Evolutionary conservation across 129 eudicot species (phyloP), one percentile per base, ranked within the genome.

Genomic region (Deinandra increscens): DNA sequence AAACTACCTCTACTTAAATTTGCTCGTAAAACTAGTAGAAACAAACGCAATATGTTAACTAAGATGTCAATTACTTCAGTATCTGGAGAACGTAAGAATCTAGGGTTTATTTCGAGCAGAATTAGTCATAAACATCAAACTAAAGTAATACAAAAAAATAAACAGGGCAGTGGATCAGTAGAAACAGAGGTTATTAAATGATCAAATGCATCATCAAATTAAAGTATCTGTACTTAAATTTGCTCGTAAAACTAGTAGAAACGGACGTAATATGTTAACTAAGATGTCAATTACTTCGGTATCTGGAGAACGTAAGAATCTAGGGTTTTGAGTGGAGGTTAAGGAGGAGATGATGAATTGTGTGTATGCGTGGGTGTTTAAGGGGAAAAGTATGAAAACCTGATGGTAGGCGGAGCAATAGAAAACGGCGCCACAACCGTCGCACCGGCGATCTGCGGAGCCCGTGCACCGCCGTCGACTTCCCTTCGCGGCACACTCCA

Each of bases 401-500:
- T 88, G 93, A 79, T 91, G 96, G 75, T 87, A 70, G 62, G 82
- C 63, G 60, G 96, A 88, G 80, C 97, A 91, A 65, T 91, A 84
- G 14, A 83, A 76, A 22, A 91, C 96, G 67, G 81, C 91, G 3
- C 68, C 84, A 72, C 97, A 91, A 36, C 93, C 80, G 36, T 67
- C 80, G 64, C 98, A 88, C 22, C 84, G 88, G 70, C 89, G 83
- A 15, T 76, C 73, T 12, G 96, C 70, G 7, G 86, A 64, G 39
- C 89, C 96, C 59, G 73, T 31, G 37, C 75, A 54, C 79, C 86
- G 88, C 44, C 80, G 96, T 18, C 66, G 75, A 46, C 87, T 78
- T 56, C 91, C 91, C 53, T 71, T 82, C 8, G 80, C 96, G 81
- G 96, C 95, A 79, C 95, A 88, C 79, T 88, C 95, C 96, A 88